Conservation (phyloP, 2,329 filamentous ascomycete species). For the Neoarthrinium moseri region DNA sequence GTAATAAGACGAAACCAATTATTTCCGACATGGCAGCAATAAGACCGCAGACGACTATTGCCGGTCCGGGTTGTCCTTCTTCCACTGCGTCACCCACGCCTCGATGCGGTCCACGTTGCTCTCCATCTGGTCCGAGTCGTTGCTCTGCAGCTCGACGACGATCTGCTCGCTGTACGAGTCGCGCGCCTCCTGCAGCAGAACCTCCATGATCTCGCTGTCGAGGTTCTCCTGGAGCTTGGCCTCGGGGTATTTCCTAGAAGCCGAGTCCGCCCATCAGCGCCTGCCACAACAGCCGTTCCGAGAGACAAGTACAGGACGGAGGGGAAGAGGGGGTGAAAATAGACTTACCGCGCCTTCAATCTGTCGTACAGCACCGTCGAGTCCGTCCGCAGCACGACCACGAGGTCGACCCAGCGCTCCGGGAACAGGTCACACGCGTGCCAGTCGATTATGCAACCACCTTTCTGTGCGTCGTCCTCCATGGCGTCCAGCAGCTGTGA, state of each 20-base stretch:
- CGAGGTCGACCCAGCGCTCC: constrained; percentile 88
- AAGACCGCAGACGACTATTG: too few species aligned
- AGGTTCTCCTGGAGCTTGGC: constrained; percentile 93
- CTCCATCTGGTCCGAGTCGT: constrained; percentile 82
- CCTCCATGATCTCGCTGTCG: constrained; percentile 96
- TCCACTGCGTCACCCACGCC: constrained; percentile 82
- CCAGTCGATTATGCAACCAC: constrained; percentile 94
- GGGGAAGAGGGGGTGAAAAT: neutral
- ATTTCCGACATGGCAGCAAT: too few species aligned
- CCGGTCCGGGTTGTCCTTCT: constrained; percentile 53
- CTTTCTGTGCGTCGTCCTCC: constrained; percentile 74
- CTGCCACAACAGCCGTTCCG: too few species aligned
- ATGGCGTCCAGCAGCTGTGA: constrained; percentile 79
- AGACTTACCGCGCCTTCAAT: constrained; percentile 64
- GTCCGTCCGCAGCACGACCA: constrained; percentile 84
- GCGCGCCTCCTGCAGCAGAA: constrained; percentile 83
- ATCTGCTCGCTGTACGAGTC: constrained; percentile 85
- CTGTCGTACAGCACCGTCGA: constrained; percentile 83
- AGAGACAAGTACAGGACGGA: neutral
- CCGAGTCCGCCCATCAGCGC: neutral
- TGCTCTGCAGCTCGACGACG: constrained; percentile 84
- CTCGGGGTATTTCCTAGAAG: constrained; percentile 71
- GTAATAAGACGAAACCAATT: too few species aligned
- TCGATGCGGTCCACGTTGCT: constrained; percentile 82
- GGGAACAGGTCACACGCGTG: constrained; percentile 97